Conservation (phyloP, 202 grass and related monocot genomes). For the Schoenoplectus tabernaemontani region DNA sequence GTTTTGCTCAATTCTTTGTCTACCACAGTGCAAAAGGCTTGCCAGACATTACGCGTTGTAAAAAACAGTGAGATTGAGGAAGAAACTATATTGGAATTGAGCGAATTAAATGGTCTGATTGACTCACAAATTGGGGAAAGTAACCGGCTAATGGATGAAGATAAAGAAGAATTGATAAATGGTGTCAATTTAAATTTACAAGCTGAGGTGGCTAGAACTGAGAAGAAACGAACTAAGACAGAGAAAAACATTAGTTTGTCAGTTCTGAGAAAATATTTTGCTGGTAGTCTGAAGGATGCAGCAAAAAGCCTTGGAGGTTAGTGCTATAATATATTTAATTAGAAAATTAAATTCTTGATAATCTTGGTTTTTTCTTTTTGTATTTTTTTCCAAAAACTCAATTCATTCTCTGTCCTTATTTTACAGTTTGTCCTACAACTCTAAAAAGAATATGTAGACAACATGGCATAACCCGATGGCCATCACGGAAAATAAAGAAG, state of each 20-base stretch:
- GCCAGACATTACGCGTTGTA: conserved; percentile 43
- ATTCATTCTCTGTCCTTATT: not conserved
- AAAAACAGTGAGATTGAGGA: conserved; percentile 68
- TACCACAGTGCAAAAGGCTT: conserved; percentile 53
- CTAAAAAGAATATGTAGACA: conserved; percentile 99
- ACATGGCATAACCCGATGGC: conserved; percentile 88
- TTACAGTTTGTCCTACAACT: conserved; percentile 93
- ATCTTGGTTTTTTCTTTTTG: not conserved
- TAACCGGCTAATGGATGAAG: conserved; percentile 22
- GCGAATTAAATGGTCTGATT: conserved; percentile 35
- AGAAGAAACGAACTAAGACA: conserved; percentile 61
- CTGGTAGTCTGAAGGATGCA: conserved; percentile 93
- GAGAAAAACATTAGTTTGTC: conserved; percentile 77
- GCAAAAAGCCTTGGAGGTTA: conserved; percentile 85
- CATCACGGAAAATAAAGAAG: conserved; percentile 91
- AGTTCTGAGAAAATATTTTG: conserved; percentile 75
- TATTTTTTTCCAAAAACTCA: not conserved
- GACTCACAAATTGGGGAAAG: not conserved
- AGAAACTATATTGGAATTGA: conserved; percentile 41
- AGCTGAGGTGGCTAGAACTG: conserved; percentile 25
- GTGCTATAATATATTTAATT: conserved; percentile 18
- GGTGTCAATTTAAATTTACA: conserved; percentile 28
- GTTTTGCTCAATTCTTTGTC: conserved; percentile 73
- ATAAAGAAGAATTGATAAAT: conserved; percentile 19
- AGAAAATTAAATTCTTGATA: not conserved